phyloP scores from a whole-genome alignment of 495 filamentous ascomycete genomes.

The Trichoderma reesei region DNA sequence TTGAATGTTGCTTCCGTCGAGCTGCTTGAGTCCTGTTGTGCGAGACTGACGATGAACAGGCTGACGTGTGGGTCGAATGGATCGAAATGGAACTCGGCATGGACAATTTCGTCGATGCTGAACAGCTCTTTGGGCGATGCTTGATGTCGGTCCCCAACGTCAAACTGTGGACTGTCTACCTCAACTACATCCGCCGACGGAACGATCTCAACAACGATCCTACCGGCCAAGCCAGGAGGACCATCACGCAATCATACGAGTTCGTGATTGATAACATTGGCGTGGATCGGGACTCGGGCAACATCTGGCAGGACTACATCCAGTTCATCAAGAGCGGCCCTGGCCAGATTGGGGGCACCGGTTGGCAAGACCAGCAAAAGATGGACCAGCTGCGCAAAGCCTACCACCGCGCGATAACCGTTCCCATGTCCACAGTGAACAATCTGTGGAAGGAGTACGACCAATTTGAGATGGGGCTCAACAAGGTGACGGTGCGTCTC shows the following conservation, averaged over 20 bases:
- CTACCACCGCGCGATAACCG: slow-evolving; percentile 77
- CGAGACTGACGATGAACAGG: slow-evolving; percentile 41
- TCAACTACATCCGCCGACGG: slow-evolving; percentile 85
- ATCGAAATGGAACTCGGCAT: slow-evolving; percentile 77
- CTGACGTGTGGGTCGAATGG: slow-evolving; percentile 80
- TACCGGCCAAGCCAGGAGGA: slow-evolving; percentile 61
- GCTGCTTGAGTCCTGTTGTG: background rate
- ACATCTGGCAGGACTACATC: slow-evolving; percentile 87
- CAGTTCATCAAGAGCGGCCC: slow-evolving; percentile 81
- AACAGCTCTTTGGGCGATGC: slow-evolving; percentile 69
- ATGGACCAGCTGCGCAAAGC: slow-evolving; percentile 86
- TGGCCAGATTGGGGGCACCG: slow-evolving; percentile 69
- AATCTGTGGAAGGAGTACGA: slow-evolving; percentile 95
- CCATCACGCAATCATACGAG: slow-evolving; percentile 76
- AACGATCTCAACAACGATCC: slow-evolving; percentile 73
- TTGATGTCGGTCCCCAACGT: slow-evolving; percentile 68
- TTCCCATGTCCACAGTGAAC: slow-evolving; percentile 73
- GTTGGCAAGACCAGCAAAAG: slow-evolving; percentile 96
- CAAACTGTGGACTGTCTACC: slow-evolving; percentile 82
- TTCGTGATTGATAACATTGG: slow-evolving; percentile 84
- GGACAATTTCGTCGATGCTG: slow-evolving; percentile 64
- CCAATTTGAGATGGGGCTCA: slow-evolving; percentile 82
- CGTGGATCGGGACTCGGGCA: slow-evolving; percentile 82
- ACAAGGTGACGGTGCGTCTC: slow-evolving; percentile 67
- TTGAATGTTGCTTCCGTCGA: slow-evolving; percentile 13